Evolutionary conservation across 768 basidiomycete species (phyloP).

Genomic region (Guyanaporus albipodus): DNA sequence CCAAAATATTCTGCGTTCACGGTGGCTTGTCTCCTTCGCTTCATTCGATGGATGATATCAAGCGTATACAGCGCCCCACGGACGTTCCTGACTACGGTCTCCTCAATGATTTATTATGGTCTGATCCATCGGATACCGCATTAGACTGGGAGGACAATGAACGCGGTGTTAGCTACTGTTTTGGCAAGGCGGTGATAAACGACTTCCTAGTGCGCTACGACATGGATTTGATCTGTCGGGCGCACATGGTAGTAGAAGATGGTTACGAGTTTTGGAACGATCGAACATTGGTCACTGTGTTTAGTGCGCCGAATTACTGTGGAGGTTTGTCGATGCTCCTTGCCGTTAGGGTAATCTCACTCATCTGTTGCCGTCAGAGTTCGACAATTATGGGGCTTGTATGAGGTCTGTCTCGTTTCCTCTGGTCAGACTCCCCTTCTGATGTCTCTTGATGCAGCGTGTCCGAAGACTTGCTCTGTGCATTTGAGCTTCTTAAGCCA

Average conservation of each 20-base stretch:
- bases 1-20: constrained; percentile 99
- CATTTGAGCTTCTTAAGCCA: constrained; percentile 96
- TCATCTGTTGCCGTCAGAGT: constrained; percentile 50
- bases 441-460: constrained; percentile 49
- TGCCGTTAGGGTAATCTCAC: constrained; percentile 4
- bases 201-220: constrained; percentile 93
- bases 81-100: constrained; percentile 99
- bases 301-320: constrained; percentile 96
- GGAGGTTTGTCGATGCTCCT: constrained; percentile 63
- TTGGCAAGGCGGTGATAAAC: constrained; percentile 96
- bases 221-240: constrained; percentile 99
- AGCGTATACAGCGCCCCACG: constrained; percentile 94
- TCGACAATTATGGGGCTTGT: constrained; percentile 93
- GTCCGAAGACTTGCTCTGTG: constrained; percentile 94
- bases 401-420: constrained; percentile 62
- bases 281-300: constrained; percentile 95
- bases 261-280: constrained; percentile 99
- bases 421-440: constrained; percentile 6
- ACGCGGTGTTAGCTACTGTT: constrained; percentile 97
- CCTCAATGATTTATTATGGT: constrained; percentile 96
- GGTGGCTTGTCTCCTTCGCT: constrained; percentile 91
- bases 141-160: constrained; percentile 99
- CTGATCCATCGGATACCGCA: constrained; percentile 96
- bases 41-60: constrained; percentile 97
- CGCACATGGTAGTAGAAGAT: constrained; percentile 99